Evolutionary conservation across 2,329 filamentous ascomycete genomes (phyloP).

Genomic region (Juglanconis sp.): DNA sequence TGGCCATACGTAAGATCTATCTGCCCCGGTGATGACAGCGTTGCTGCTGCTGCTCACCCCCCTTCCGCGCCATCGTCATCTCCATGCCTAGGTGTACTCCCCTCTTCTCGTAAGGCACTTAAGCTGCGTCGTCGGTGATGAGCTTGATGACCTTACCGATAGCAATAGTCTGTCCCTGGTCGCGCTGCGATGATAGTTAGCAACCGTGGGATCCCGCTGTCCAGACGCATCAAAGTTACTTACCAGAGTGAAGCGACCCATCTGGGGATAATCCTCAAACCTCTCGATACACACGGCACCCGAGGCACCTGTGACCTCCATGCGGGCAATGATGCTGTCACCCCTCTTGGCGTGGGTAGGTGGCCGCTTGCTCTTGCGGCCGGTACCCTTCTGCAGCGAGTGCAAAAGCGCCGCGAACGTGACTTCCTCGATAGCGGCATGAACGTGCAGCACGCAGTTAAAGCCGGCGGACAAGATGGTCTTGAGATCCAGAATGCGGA

Average conservation of each 20-base stretch:
- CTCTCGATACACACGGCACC: constrained; percentile 88
- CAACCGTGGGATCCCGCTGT: neutral
- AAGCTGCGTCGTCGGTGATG: constrained; percentile 39
- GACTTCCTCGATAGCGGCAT: constrained; percentile 96
- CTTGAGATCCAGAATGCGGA: constrained; percentile 91
- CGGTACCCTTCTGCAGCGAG: constrained; percentile 92
- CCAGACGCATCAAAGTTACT: constrained; percentile 24
- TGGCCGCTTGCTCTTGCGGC: constrained; percentile 86
- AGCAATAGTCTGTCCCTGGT: constrained; percentile 93
- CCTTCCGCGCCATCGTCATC: neutral
- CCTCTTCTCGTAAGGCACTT: constrained; percentile 2
- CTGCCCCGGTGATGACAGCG: neutral
- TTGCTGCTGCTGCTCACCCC: neutral
- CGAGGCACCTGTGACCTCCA: constrained; percentile 82
- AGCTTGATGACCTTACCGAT: constrained; percentile 99
- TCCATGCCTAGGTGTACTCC: neutral
- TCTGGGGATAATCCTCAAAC: constrained; percentile 94
- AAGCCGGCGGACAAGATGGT: constrained; percentile 91
- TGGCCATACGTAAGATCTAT: neutral
- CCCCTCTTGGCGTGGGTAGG: constrained; percentile 85
- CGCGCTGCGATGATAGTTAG: constrained; percentile 23
- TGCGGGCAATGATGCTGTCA: constrained; percentile 83
- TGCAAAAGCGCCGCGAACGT: constrained; percentile 86
- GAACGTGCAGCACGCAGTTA: constrained; percentile 96
- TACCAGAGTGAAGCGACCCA: constrained; percentile 84